Base-by-base conservation (phyloP, 1,284 basidiomycete species). In the Chiua sp. region DNA sequence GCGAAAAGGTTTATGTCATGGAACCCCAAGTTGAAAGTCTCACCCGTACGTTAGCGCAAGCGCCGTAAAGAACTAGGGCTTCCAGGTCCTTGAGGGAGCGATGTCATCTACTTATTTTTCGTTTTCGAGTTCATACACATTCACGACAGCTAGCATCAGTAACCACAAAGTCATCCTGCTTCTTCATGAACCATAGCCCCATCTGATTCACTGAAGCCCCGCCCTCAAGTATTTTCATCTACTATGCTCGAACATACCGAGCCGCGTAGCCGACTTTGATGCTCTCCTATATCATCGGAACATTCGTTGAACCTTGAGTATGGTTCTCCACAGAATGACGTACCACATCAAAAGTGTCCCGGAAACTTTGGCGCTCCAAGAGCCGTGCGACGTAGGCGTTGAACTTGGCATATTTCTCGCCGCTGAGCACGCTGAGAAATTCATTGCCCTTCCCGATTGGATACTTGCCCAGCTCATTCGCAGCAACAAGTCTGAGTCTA, bases 401-500 rank as follows among this genome's bases (percentile, higher is more conserved):
- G 50, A 77, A 70, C 48, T 71, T 68, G 13, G 68, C 66, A 60
- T 74, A 75, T 55, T 69, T 71, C 3, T 68, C 63, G 10, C 50
- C 53, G 12, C 59, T 48, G 48, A 79, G 59, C 10, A 56, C 56
- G 32, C 68, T 64, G 20, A 73, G 62, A n/a, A 75, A 53, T 48
- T 63, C 68, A 42, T 49, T 61, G 2, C 75, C 76, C 50, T 75
- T 63, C 3, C 72, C 78, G 28, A 54, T 54, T 0, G 65, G 57
- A 58, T 59, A 75, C n/a, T 53, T 65, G 6, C 76, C 77, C 13
- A 76, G n/a, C 18, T 77, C 75, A 53, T 78, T 70, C 44, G 60
- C 51, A 23, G 72, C 47, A 48, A 61, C 28, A 16, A 75, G 6
- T 23, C 65, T 58, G 32, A 74, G 33, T 20, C 78, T 68, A 46